phyloP scores from a whole-genome alignment of 2,329 filamentous ascomycete genomes.

The Fragosphaeria purpurea region DNA sequence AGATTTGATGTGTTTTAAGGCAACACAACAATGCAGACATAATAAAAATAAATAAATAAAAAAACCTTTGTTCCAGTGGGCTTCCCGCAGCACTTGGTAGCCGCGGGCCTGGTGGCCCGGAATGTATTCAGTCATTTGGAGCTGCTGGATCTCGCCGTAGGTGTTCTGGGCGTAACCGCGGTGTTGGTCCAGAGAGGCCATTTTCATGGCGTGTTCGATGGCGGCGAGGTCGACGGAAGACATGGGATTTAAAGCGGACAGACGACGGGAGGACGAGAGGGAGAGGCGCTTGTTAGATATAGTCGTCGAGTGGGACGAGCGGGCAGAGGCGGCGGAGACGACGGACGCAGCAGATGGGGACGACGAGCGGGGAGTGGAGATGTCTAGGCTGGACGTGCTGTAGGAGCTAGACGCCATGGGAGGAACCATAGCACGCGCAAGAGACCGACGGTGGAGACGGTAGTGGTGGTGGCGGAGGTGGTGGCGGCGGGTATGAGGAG shows the following conservation, averaged over 20 bases:
- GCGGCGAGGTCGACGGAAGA: constrained; percentile 45
- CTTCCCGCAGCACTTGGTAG: constrained; percentile 52
- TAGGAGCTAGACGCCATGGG: constrained; percentile 36
- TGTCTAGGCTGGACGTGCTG: constrained; percentile 37
- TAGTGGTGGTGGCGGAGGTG: not conserved
- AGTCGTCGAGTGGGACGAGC: constrained; percentile 37
- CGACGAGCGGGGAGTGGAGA: constrained; percentile 44
- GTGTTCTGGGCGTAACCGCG: constrained; percentile 49
- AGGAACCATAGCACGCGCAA: constrained; percentile 15
- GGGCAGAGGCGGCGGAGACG: constrained; percentile 32
- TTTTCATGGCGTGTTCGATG: constrained; percentile 51
- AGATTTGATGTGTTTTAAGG: not conserved
- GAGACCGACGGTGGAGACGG: constrained; percentile 1
- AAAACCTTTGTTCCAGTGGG: constrained; percentile 55
- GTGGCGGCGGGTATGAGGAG: not conserved
- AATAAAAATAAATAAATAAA: not conserved
- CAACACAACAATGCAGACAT: not conserved
- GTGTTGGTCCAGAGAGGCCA: constrained; percentile 49
- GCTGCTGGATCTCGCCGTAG: constrained; percentile 46
- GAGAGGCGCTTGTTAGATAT: constrained; percentile 42
- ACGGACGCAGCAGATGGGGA: constrained; percentile 32
- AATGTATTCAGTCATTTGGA: constrained; percentile 43
- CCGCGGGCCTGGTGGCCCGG: constrained; percentile 41
- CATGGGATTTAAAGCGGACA: constrained; percentile 45
- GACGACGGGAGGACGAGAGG: constrained; percentile 37